phyloP scores from a whole-genome alignment of 73 alveolate species.

The Tetrahymena thermophila region DNA sequence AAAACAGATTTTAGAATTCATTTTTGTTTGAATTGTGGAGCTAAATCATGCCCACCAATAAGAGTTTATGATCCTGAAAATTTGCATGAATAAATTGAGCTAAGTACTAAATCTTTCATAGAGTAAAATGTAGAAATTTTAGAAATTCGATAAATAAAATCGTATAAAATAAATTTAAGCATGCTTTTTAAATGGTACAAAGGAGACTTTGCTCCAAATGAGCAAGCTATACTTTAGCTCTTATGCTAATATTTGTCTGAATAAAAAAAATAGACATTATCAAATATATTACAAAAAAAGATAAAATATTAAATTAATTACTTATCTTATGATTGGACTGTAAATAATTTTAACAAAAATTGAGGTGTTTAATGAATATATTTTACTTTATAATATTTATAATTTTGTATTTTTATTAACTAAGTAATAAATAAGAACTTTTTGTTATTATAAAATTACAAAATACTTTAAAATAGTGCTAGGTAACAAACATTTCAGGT shows the following conservation, averaged over 20 bases:
- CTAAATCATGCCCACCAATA: not conserved
- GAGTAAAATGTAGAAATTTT: not conserved
- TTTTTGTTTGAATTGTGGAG: not conserved
- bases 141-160: not conserved
- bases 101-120: not conserved
- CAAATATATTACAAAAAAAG: not conserved
- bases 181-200: not conserved
- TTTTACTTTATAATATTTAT: not conserved
- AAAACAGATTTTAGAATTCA: not conserved
- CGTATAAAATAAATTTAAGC: not conserved
- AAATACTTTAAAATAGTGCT: too few relatives aligned
- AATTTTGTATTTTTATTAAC: too few relatives aligned
- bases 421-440: too few relatives aligned
- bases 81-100: not conserved
- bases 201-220: not conserved
- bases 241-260: not conserved
- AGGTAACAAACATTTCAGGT: too few relatives aligned
- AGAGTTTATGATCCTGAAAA: not conserved
- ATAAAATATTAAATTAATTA: not conserved
- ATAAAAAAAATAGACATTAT: not conserved
- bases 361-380: not conserved
- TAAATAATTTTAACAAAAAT: not conserved
- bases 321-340: not conserved
- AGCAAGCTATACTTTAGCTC: not conserved
- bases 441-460: too few relatives aligned